These are phyloP conservation scores for Solanum bulbocastanum DNA, from an alignment of 257 asterid genomes.

Conservation along the genomic window DNA sequence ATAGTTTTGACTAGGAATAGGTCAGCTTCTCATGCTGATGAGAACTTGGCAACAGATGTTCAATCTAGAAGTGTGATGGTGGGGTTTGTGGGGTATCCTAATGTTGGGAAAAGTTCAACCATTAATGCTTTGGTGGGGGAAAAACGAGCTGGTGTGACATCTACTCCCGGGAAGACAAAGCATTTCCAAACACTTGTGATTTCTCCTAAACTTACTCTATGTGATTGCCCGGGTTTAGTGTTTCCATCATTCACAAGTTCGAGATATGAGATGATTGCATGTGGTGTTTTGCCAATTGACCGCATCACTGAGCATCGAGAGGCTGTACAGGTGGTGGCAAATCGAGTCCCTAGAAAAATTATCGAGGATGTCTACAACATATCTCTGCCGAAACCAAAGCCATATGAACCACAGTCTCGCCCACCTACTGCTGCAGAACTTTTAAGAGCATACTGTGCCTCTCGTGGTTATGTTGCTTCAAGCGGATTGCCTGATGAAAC, in stretches of 20 bases:
- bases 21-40: slow-evolving; percentile 24
- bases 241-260: slow-evolving; percentile 97
- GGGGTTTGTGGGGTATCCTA: slow-evolving; percentile 97
- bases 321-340: slow-evolving; percentile 89
- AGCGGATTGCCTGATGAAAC: slow-evolving; percentile 96
- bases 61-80: slow-evolving; percentile 43
- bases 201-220: slow-evolving; percentile 77
- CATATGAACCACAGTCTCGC: slow-evolving; percentile 65
- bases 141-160: slow-evolving; percentile 91
- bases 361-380: slow-evolving; percentile 70
- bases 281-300: slow-evolving; percentile 89
- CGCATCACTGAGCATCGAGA: slow-evolving; percentile 89
- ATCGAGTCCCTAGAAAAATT: slow-evolving; percentile 57
- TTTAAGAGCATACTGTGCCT: slow-evolving; percentile 68
- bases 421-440: slow-evolving; percentile 72
- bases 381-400: slow-evolving; percentile 74
- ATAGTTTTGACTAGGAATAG: slow-evolving; percentile 45
- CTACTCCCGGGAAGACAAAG: slow-evolving; percentile 97
- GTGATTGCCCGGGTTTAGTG: slow-evolving; percentile 98
- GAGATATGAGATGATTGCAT: slow-evolving; percentile 94
- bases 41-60: neutral
- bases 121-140: slow-evolving; percentile 95
- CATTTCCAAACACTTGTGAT: slow-evolving; percentile 94
- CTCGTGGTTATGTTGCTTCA: slow-evolving; percentile 89
- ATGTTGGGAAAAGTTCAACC: slow-evolving; percentile 98